Evolutionary conservation across 148 eudicot species (phyloP), one percentile per base, ranked within the genome.

Genomic region (Agrostemma githago): DNA sequence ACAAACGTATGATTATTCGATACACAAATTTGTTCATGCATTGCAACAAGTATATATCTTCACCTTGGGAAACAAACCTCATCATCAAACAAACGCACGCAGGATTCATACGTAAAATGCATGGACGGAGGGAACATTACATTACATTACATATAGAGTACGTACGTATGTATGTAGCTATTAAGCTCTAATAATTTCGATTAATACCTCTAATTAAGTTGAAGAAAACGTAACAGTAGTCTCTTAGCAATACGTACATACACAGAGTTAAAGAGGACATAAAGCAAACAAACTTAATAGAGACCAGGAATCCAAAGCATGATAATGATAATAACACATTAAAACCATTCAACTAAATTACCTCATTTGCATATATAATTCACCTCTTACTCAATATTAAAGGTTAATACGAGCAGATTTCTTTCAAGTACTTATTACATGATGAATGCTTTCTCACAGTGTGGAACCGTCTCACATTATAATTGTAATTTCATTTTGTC

Each of bases 321-420:
- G 17, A n/a, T 0, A 65, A 11, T 26, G 34, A 26, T 26, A 26
- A 26, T 26, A 26, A 26, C 34, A 26, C 34, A 34, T 62, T 42
- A 43, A 42, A 51, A 44, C 34, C 62, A 51, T 39, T 73, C n/a
- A 37, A 37, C 5, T 73, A 73, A 63, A 9, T 62, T 40, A 74
- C 38, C 57, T 48, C 10, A 51, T 38, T 63, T 26, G 16, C 9
- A n/a, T 3, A 6, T 16, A 43, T 26, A 46, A 74, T 74, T 54
- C 60, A 66, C 68, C 4, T 21, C 8, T 62, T 62, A 62, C 20
- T 42, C 34, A 42, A 44, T n/a, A n/a, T n/a, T n/a, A n/a, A 14
- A 62, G 12, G 76, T 73, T 66, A 73, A 73, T 61, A n/a, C n/a
- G n/a, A n/a, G n/a, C n/a, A n/a, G n/a, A n/a, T 72, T 8, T 20